These are phyloP conservation scores for Cercospora nicotianae DNA, from an alignment of 2,329 filamentous ascomycete genomes.

Conservation along the genomic window DNA sequence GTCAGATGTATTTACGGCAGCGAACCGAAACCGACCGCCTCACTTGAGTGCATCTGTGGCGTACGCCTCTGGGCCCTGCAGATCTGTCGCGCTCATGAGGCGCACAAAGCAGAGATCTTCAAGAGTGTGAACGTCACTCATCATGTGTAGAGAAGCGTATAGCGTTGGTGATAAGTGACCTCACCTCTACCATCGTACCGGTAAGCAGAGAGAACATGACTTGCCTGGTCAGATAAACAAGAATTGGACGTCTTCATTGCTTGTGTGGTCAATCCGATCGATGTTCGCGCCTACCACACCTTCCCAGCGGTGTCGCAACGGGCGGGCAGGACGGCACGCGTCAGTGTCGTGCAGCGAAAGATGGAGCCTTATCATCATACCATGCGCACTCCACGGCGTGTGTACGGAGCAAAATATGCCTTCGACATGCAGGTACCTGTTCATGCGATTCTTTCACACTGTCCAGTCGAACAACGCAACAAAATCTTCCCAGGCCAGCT, in stretches of 20 bases:
- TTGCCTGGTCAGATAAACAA: background rate
- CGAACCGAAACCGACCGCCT: background rate
- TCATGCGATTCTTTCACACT: no score
- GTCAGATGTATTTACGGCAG: background rate
- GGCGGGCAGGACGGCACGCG: background rate
- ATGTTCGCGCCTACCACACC: background rate
- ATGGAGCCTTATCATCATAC: background rate
- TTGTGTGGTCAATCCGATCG: background rate
- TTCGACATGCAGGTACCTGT: background rate
- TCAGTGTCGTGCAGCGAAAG: background rate
- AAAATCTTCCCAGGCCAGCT: background rate
- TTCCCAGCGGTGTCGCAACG: background rate
- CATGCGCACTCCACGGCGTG: background rate
- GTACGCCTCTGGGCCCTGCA: background rate
- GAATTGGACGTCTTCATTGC: background rate
- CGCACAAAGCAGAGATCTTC: background rate
- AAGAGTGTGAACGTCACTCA: background rate
- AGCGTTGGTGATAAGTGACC: background rate
- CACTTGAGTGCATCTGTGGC: background rate
- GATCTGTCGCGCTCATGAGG: background rate
- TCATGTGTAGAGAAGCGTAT: background rate
- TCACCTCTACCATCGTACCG: background rate
- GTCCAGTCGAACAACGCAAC: no score
- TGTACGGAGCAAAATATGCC: background rate
- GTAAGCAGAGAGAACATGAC: background rate